phyloP scores from a whole-genome alignment of 2,329 filamentous ascomycete genomes.

The Epichloe baconii region DNA sequence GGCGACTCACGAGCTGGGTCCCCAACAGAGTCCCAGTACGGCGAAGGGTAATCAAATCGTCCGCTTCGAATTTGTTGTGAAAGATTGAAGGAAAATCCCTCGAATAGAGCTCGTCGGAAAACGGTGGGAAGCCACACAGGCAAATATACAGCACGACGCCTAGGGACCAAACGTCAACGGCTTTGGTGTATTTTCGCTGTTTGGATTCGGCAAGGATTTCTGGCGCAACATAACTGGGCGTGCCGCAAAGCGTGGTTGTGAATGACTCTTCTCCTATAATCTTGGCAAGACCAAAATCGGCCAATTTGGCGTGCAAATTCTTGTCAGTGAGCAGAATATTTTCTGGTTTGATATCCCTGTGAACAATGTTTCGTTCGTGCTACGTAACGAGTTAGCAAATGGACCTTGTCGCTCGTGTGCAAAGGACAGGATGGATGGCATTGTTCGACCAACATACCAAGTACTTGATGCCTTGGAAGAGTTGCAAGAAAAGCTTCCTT shows the following conservation, averaged over 20 bases:
- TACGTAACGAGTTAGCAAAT: constrained; percentile 23
- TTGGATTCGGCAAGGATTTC: constrained; percentile 79
- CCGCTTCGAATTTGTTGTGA: constrained; percentile 83
- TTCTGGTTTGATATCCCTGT: constrained; percentile 95
- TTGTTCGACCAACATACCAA: constrained; percentile 45
- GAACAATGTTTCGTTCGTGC: constrained; percentile 96
- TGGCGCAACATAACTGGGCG: constrained; percentile 92
- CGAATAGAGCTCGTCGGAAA: constrained; percentile 83
- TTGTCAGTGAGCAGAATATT: constrained; percentile 87
- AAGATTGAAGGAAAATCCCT: constrained; percentile 68
- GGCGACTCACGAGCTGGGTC: constrained; percentile 52
- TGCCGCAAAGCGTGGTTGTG: constrained; percentile 89
- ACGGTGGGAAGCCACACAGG: constrained; percentile 90
- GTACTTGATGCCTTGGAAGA: constrained; percentile 92
- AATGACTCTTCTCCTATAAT: constrained; percentile 98
- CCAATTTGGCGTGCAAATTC: constrained; percentile 75
- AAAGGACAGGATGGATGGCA: not conserved
- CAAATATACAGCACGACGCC: constrained; percentile 98
- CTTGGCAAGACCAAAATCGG: constrained; percentile 93
- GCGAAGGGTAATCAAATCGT: constrained; percentile 86
- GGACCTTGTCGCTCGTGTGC: not conserved
- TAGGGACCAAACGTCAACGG: constrained; percentile 91
- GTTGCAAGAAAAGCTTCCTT: constrained; percentile 74
- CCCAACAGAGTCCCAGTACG: constrained; percentile 60
- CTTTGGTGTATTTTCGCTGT: constrained; percentile 81